phyloP scores from a whole-genome alignment of 108 stramenopile genomes.

The Cyclotella sp. region DNA sequence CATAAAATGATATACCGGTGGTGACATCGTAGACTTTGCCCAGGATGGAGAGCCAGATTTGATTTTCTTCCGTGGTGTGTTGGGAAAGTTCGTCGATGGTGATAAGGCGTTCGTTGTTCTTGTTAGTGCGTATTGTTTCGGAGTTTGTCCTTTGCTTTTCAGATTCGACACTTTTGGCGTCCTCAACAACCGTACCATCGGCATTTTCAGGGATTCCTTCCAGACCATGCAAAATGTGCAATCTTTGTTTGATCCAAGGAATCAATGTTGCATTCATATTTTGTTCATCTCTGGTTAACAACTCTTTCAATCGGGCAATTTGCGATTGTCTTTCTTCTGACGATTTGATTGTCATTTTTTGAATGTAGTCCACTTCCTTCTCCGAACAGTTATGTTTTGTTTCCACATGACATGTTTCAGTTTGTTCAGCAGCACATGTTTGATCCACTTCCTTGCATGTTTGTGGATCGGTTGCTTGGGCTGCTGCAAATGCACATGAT shows the following conservation, averaged over 20 bases:
- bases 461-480: conserved; percentile 2
- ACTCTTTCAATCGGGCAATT: conserved; percentile 7
- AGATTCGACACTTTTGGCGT: background rate
- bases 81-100: conserved; percentile 29
- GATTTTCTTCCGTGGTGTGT: conserved; percentile 23
- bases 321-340: background rate
- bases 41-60: conserved; percentile 73
- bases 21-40: conserved; percentile 88
- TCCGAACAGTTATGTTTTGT: conserved; percentile 12
- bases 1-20: conserved; percentile 48
- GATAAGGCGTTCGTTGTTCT: conserved; percentile 24
- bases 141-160: background rate
- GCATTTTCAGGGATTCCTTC: background rate
- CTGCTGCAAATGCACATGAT: conserved; percentile 1
- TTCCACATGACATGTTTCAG: background rate
- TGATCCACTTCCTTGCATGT: conserved; percentile 5
- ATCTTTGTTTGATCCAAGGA: conserved; percentile 15
- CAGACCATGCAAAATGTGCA: conserved; percentile 18
- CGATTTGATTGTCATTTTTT: conserved; percentile 5
- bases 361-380: conserved; percentile 13
- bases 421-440: background rate
- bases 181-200: background rate
- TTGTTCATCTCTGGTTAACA: conserved; percentile 8
- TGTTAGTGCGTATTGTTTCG: background rate
- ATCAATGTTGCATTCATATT: background rate